A percentile compares a stretch with the other conserved stretches of the same genome.
Conservation (phyloP, 495 filamentous ascomycete genomes). For the Polyplosphaeria fusca region DNA sequence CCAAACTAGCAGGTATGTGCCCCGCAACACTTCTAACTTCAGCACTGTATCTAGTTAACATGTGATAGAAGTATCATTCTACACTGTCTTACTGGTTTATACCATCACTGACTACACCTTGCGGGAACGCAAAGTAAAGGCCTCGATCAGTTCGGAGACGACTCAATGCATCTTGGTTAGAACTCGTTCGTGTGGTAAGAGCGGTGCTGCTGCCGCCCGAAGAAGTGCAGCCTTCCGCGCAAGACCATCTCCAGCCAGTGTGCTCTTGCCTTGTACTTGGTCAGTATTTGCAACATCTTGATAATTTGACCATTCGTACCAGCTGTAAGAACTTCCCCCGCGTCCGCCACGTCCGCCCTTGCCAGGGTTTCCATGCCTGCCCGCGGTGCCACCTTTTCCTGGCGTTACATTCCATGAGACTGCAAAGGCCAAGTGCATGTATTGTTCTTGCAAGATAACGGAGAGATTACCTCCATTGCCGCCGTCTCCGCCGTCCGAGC, state of each 20-base stretch:
- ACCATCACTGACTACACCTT: background rate
- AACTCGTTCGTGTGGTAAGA: background rate
- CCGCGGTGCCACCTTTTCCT: constrained; percentile 30
- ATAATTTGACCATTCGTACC: constrained; percentile 21
- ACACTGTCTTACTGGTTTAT: background rate
- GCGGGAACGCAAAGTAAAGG: background rate
- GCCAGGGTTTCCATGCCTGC: constrained; percentile 26
- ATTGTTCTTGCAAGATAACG: constrained; percentile 17
- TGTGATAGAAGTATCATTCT: background rate
- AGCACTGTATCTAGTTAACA: background rate
- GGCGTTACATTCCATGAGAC: constrained; percentile 13
- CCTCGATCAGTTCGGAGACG: background rate
- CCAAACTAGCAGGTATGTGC: background rate
- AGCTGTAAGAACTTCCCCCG: constrained; percentile 20
- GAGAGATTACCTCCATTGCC: constrained; percentile 20
- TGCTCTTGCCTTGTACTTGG: background rate
- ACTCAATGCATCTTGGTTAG: background rate
- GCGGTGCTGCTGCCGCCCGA: background rate
- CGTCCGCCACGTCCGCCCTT: constrained; percentile 28
- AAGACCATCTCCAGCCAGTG: background rate
- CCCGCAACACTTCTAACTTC: background rate
- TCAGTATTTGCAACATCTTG: constrained; percentile 3
- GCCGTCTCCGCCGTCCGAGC: constrained; percentile 4
- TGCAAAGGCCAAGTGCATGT: constrained; percentile 24
- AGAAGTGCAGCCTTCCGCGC: background rate